Base-by-base conservation (phyloP, 2,329 filamentous ascomycete species). In the Epichloe sibirici region DNA sequence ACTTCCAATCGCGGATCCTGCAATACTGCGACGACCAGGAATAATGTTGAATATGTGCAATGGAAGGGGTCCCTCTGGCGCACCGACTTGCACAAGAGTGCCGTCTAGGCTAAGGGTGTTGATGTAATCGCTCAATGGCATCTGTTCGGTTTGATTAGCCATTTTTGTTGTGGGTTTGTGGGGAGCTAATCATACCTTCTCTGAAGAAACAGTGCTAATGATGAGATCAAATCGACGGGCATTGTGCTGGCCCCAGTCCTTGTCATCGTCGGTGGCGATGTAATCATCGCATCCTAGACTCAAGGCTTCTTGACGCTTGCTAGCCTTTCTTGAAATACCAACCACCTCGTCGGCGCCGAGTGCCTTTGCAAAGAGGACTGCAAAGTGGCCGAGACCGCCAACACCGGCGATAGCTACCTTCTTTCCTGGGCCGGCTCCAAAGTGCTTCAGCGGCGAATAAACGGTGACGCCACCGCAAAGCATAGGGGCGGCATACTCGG, bases 401-500 rank as follows among this genome's bases (percentile, higher is more conserved):
- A 88, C 71, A 2, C 84, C 83, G 21, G 86, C 70, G 55, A 88
- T 77, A 1, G 79, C 84, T 2, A 88, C 80, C 25, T 66, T 74
- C 67, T 83, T 87, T 13, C 83, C 83, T 0, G 82, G 82, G 0
- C 84, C 85, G 48, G 75, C 78, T 2, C 79, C 79, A 57, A 85
- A 78, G 50, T 79, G 73, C 59, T 72, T 72, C 48, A 89, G 66
- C 1, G 85, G 85, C 11, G 74, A 72, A 63, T 75, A 89, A 6
- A 83, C 72, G 0, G 85, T 89, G 37, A 88, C 75, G 13, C 85
- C 85, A 23, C 76, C 85, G 61, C 85, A 88, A 43, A 88, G 71
- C 77, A 88, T 81, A 3, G 85, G 83, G 17, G 84, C 74, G 9
- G 72, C 71, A 50, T 67, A 57, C 50, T 70, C 72, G 2, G 66